phyloP scores from a whole-genome alignment of 345 rosid species.

The Cardiospermum halicacabum region DNA sequence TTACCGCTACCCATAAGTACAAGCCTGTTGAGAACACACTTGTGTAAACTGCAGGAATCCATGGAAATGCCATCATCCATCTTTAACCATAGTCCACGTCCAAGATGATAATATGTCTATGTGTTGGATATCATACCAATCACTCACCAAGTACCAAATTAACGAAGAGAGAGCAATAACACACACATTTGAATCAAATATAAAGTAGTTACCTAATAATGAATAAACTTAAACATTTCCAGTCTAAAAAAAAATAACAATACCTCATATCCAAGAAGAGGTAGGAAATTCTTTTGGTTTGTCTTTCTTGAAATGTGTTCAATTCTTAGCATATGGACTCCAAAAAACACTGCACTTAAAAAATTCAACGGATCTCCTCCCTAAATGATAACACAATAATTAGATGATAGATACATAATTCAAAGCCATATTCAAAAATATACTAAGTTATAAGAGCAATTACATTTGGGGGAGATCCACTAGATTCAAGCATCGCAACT shows the following conservation, averaged over 20 bases:
- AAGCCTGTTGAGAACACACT: slow-evolving; percentile 24
- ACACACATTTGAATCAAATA: slow-evolving; percentile 14
- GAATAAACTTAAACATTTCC: too few relatives aligned
- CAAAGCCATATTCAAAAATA: too few relatives aligned
- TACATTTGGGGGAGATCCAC: slow-evolving; percentile 30
- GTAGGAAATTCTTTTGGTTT: slow-evolving; percentile 19
- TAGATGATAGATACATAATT: too few relatives aligned
- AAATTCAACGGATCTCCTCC: slow-evolving; percentile 28
- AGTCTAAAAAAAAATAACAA: too few relatives aligned
- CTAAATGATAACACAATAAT: background rate
- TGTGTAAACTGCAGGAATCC: slow-evolving; percentile 24
- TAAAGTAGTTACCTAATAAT: too few relatives aligned
- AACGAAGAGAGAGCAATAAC: slow-evolving; percentile 23
- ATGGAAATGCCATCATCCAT: slow-evolving; percentile 22
- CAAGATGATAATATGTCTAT: slow-evolving; percentile 11
- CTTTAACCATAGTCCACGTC: slow-evolving; percentile 15
- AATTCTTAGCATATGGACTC: slow-evolving; percentile 26
- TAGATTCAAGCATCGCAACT: slow-evolving; percentile 22
- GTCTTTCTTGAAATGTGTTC: slow-evolving; percentile 22
- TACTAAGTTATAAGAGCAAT: too few relatives aligned
- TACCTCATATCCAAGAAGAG: slow-evolving; percentile 27
- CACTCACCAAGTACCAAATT: slow-evolving; percentile 21
- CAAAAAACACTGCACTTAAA: slow-evolving; percentile 27
- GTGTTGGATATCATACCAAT: slow-evolving; percentile 10
- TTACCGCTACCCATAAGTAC: slow-evolving; percentile 25